Percentiles rank a stretch among this genome's conserved stretches.
Conservation (phyloP, 192 early-diverging fungal species). For the Gaertneriomyces sp. region DNA sequence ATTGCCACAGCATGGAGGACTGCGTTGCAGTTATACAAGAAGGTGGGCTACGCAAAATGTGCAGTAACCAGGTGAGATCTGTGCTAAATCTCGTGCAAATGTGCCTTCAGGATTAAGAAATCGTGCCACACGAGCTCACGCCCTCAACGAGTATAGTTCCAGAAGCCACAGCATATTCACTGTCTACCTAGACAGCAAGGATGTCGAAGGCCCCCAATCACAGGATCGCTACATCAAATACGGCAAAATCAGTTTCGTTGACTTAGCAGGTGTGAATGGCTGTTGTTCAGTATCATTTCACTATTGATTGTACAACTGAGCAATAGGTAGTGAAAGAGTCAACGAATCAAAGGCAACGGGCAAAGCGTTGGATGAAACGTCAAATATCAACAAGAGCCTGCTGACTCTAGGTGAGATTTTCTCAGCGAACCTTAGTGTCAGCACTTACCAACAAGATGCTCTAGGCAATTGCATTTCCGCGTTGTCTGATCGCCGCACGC, state of each 20-base stretch:
- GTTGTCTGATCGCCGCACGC: slow-evolving; percentile 40
- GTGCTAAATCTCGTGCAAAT: no score
- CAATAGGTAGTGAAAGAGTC: slow-evolving; percentile 53
- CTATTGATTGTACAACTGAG: background rate
- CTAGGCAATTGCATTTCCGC: slow-evolving; percentile 54
- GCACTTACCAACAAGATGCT: background rate
- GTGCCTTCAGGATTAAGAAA: slow-evolving; percentile 41
- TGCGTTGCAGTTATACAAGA: slow-evolving; percentile 54
- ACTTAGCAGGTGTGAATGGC: slow-evolving; percentile 46
- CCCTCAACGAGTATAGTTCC: slow-evolving; percentile 54
- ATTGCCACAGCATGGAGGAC: slow-evolving; percentile 50
- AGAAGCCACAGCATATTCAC: slow-evolving; percentile 55
- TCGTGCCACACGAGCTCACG: slow-evolving; percentile 50
- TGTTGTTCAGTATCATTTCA: background rate
- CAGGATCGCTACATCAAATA: slow-evolving; percentile 15
- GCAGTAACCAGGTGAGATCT: no score
- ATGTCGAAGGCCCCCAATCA: slow-evolving; percentile 17
- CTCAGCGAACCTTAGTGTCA: background rate
- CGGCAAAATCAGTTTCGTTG: slow-evolving; percentile 59
- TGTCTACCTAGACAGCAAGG: slow-evolving; percentile 42
- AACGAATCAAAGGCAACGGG: slow-evolving; percentile 48
- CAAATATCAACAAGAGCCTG: slow-evolving; percentile 57
- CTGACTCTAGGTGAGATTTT: slow-evolving; percentile 44
- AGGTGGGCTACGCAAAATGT: slow-evolving; percentile 22
- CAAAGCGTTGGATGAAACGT: slow-evolving; percentile 47